Percentiles rank a stretch among this genome's conserved stretches.
Evolutionary conservation across 495 filamentous ascomycete genomes (phyloP).

Genomic region (Trichoderma erinaceum): DNA sequence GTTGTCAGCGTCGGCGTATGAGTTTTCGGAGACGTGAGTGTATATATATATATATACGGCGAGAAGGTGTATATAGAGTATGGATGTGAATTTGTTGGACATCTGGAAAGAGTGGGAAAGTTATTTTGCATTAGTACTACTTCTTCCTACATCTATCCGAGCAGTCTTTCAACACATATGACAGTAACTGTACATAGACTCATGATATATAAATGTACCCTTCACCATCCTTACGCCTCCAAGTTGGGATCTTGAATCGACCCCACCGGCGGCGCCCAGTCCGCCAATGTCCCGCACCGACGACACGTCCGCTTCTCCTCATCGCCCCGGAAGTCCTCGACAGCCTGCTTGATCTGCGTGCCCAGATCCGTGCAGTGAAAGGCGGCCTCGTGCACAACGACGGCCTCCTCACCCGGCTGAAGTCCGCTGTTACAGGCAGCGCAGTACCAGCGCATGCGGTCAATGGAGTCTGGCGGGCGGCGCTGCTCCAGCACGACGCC

Average conservation of each 20-base stretch:
- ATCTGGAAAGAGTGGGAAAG: no score
- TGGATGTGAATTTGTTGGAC: neutral
- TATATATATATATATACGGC: neutral
- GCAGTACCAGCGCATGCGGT: conserved; percentile 91
- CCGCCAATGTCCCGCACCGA: conserved; percentile 68
- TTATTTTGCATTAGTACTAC: no score
- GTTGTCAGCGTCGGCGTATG: conserved; percentile 52
- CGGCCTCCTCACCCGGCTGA: conserved; percentile 16
- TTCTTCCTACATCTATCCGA: neutral
- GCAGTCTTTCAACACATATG: neutral
- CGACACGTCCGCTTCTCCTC: conserved; percentile 69
- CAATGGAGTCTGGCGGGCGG: conserved; percentile 60
- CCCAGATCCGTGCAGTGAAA: conserved; percentile 91
- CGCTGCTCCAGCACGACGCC: conserved; percentile 89
- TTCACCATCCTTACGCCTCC: conserved; percentile 27
- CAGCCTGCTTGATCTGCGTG: conserved; percentile 94
- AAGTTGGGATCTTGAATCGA: conserved; percentile 47
- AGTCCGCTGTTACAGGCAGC: conserved; percentile 44
- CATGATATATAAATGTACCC: neutral
- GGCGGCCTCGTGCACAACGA: conserved; percentile 73
- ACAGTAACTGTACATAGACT: neutral
- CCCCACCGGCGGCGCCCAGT: conserved; percentile 43
- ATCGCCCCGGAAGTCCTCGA: conserved; percentile 70
- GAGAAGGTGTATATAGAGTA: neutral
- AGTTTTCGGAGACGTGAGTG: conserved; percentile 55